Evolutionary conservation across 2,329 filamentous ascomycete species (phyloP), one percentile per base, ranked within the genome.

Genomic region (Immersiporthe knoxdaviesiana): DNA sequence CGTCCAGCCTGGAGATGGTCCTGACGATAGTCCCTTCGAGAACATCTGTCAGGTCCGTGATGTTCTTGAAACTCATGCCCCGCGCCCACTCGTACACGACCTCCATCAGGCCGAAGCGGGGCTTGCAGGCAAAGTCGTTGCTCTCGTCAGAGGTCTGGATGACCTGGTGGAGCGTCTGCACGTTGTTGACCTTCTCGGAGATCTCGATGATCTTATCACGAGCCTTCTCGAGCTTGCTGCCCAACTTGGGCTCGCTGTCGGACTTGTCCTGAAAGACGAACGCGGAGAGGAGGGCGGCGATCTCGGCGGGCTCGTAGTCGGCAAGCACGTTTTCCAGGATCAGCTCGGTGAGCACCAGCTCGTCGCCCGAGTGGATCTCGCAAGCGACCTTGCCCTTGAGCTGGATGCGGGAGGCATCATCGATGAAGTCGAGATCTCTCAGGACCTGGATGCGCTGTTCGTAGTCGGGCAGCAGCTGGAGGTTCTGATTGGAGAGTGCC

Each of bases 251-350:
- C 24, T 91, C 88, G 7, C 87, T 87, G 35, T 93, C 90, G 0
- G 96, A 97, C 82, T 97, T 98, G 78, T 99, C 96, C 77, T 98
- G 94, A 84, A 99, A 99, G 2, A 99, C 94, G 78, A 99, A 99
- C 1, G 92, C 90, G 0, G 94, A 97, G 2, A 99, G 86, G 3
- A 99, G 85, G 14, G 96, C 94, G 0, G 97, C 96, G 72, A 99
- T 98, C 80, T 99, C 96, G 74, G 97, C 94, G 1, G 95, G 94
- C 75, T 97, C 95, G 79, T 96, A 97, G 71, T 97, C 92, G 64
- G 95, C 94, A 3, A 99, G 89, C 1, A 97, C 93, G 75, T 99
- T 99, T 80, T 99, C 96, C 24, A 99, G 89, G 62, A 99, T 94
- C 7, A 98, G 87, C 78, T 99, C 96, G 0, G 96, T 99, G 24